These are phyloP conservation scores for Margaritispora aquatica DNA, from an alignment of 495 filamentous ascomycete species.

Conservation along the genomic window DNA sequence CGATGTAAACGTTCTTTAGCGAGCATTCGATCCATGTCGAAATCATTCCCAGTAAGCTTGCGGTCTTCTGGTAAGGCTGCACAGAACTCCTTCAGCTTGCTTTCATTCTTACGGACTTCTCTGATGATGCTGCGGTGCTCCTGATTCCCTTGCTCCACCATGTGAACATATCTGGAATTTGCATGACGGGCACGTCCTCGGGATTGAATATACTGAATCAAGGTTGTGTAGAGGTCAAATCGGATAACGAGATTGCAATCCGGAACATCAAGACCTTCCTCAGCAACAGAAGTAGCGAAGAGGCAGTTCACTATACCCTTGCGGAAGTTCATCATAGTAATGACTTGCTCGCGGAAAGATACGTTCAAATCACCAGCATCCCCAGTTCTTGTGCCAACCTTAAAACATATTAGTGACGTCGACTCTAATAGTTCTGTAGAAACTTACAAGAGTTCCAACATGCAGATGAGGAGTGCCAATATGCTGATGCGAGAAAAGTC, in stretches of 20 bases:
- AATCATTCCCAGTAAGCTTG: constrained; percentile 55
- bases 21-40: constrained; percentile 48
- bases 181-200: constrained; percentile 77
- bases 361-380: constrained; percentile 44
- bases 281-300: constrained; percentile 85
- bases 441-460: constrained; percentile 49
- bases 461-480: constrained; percentile 53
- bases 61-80: constrained; percentile 69
- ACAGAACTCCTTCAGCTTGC: constrained; percentile 68
- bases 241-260: constrained; percentile 88
- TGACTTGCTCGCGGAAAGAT: constrained; percentile 68
- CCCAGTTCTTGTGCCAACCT: constrained; percentile 21
- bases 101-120: constrained; percentile 48
- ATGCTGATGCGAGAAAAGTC: constrained; percentile 50
- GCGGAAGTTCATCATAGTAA: constrained; percentile 71
- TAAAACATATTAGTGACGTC: constrained; percentile 3
- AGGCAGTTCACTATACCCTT: constrained; percentile 81
- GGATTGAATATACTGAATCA: constrained; percentile 96
- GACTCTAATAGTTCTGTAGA: neutral
- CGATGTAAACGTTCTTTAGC: constrained; percentile 48
- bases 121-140: constrained; percentile 47
- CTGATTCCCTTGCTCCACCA: constrained; percentile 65
- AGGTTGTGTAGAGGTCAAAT: constrained; percentile 84
- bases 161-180: constrained; percentile 76
- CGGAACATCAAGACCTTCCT: constrained; percentile 94